Evolutionary conservation across 1,284 basidiomycete genomes (phyloP).

Genomic region (Tilletia indica): DNA sequence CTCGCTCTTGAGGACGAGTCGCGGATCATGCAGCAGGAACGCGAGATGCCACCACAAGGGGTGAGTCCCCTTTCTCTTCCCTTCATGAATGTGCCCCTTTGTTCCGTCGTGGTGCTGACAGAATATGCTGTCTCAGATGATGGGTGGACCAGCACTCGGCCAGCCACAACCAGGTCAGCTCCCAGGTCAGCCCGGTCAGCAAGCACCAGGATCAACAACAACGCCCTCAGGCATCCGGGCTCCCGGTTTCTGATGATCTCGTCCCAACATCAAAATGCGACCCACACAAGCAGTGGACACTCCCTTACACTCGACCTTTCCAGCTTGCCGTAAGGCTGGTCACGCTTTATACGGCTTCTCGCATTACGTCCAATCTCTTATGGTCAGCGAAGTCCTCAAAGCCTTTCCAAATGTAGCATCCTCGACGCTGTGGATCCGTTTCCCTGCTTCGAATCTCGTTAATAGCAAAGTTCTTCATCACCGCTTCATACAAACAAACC

Average conservation of each 20-base stretch:
- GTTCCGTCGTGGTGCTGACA: background rate
- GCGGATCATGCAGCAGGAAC: conserved; percentile 88
- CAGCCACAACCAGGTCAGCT: conserved; percentile 6
- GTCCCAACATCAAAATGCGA: too few species aligned
- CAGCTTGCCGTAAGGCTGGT: too few species aligned
- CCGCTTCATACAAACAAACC: too few species aligned
- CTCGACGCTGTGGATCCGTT: too few species aligned
- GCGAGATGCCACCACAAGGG: conserved; percentile 80
- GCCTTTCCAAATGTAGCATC: too few species aligned
- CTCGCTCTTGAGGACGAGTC: conserved; percentile 93
- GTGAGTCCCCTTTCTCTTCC: background rate
- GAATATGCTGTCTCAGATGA: conserved; percentile 1
- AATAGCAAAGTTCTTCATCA: too few species aligned
- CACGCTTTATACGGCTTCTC: too few species aligned
- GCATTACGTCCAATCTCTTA: too few species aligned
- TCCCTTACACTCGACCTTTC: too few species aligned
- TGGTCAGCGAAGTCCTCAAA: too few species aligned
- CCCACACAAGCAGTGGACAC: too few species aligned
- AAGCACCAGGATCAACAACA: background rate
- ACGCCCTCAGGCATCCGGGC: conserved; percentile 13
- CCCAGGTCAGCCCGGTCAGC: conserved; percentile 6
- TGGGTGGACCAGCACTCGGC: background rate
- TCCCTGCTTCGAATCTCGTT: too few species aligned
- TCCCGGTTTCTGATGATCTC: background rate
- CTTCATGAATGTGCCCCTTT: background rate